Percentiles rank a stretch among this genome's conserved stretches.
phyloP scores from a whole-genome alignment of 192 early-diverging fungal genomes.

The Coemansia sp. region DNA sequence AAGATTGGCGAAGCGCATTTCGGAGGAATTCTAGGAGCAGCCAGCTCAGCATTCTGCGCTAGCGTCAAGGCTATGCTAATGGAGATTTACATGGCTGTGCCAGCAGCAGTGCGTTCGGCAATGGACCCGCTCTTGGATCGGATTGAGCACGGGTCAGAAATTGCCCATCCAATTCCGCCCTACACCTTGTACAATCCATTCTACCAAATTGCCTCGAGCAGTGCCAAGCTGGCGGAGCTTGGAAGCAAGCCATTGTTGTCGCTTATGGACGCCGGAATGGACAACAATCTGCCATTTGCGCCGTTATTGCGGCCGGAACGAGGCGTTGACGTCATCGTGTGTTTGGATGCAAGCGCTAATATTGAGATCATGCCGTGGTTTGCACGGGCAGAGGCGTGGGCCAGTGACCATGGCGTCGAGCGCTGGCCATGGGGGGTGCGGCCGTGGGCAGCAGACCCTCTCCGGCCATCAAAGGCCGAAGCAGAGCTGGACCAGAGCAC shows the following conservation, averaged over 20 bases:
- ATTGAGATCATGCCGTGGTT: slow-evolving; percentile 69
- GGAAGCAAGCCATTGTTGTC: slow-evolving; percentile 47
- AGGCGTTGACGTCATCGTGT: slow-evolving; percentile 68
- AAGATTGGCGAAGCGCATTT: slow-evolving; percentile 66
- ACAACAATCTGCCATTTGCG: slow-evolving; percentile 80
- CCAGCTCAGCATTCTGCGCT: slow-evolving; percentile 48
- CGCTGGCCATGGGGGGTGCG: slow-evolving; percentile 63
- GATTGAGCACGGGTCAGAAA: slow-evolving; percentile 55
- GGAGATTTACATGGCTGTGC: slow-evolving; percentile 41
- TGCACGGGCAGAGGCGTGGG: slow-evolving; percentile 63
- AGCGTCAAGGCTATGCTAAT: slow-evolving; percentile 47
- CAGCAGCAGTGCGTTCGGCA: slow-evolving; percentile 20
- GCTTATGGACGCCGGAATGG: slow-evolving; percentile 75
- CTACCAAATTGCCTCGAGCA: slow-evolving; percentile 16
- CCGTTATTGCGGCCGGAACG: slow-evolving; percentile 65
- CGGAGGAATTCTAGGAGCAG: slow-evolving; percentile 62
- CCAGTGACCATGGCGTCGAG: slow-evolving; percentile 57
- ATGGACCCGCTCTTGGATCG: slow-evolving; percentile 45
- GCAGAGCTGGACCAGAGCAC: slow-evolving; percentile 17
- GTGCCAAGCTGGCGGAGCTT: slow-evolving; percentile 20
- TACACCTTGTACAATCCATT: slow-evolving; percentile 69
- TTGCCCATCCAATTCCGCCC: slow-evolving; percentile 64
- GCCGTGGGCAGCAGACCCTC: slow-evolving; percentile 50
- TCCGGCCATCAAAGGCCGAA: slow-evolving; percentile 34
- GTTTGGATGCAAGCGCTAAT: slow-evolving; percentile 71